Evolutionary conservation across 75 land plant species (phyloP), one percentile per base, ranked within the genome.

Genomic region (Cryptomeria japonica): DNA sequence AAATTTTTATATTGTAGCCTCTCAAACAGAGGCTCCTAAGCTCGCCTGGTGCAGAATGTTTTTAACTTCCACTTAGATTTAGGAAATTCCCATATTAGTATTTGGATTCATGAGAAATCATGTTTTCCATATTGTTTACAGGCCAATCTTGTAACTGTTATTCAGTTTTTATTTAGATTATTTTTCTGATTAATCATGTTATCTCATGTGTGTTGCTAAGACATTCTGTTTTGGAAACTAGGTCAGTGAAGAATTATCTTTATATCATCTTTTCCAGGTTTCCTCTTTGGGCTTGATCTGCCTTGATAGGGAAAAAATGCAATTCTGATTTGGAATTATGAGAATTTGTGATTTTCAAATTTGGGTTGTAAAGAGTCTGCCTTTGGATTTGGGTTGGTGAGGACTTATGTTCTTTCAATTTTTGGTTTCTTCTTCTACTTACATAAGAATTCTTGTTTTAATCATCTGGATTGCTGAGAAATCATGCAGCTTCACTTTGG

Each of bases 201-300:
- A 41, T 32, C 38, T 32, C 38, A 37, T 76, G 14, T 76, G 37
- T 38, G 79, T 76, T 13, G 79, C 36, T 37, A 36, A 76, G 34
- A 37, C 12, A 76, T 76, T 36, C 15, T 76, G 37, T 32, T 76
- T 15, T 37, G 31, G 1, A 56, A 56, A 16, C 1, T 56, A 12
- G 36, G 56, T 84, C 56, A 44, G 42, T 84, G 85, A 22, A 84
- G 85, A 84, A 84, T 84, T 44, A 51, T n/a, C 15, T 84, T 31
- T 14, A 3, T 41, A 1, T 41, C 42, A 38, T 32, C 79, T 34
- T 76, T 36, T 32, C n/a, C n/a, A n/a, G n/a, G n/a, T n/a, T n/a
- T n/a, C n/a, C n/a, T n/a, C n/a, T n/a, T n/a, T n/a, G n/a, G 18
- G 4, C 4, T 56, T 56, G 18, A 56, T 56, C 4, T 41, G 1